Base-by-base conservation (phyloP, 2,329 filamentous ascomycete species). In the Penicillium sp. region DNA sequence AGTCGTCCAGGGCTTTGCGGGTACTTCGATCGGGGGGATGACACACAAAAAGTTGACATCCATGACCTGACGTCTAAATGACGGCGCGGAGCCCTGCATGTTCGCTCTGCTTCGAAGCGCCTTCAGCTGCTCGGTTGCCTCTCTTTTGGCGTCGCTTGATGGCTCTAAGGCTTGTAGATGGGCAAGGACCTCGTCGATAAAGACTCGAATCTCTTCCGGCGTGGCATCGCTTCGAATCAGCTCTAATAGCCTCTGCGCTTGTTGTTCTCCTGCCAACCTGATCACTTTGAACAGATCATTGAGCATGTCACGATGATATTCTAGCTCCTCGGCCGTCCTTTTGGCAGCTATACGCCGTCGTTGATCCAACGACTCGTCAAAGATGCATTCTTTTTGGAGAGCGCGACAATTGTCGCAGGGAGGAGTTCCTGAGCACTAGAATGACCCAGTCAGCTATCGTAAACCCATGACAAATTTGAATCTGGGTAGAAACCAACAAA, bases 1-100 rank as follows among this genome's bases (percentile, higher is more conserved):
- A 12, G 78, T 83, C 0, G 91, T 94, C 92, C 92, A 97, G 8
- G 92, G 71, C 50, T 60, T 56, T 9, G 71, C 71, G 5, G 71
- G 71, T 1, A 74, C 71, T 21, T 63, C 61, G 28, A 66, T 63
- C 7, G 70, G 70, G 26, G 69, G 65, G 42, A 70, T 68, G 33
- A 71, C 67, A 49, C 71, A 74, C 18, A 74, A 63, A 48, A 67
- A 74, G 60, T 73, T 66, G 5, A 74, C 70, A 61, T 74, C 71
- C 71, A 74, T 74, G n/a, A 74, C 71, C 52, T 72, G 69, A 2
- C 69, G 64, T 5, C 70, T 64, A 57, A 72, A 71, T 0, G 67
- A 62, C 3, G 70, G 70, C 3, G 60, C 62, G 1, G 66, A 60
- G 1, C 67, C 68, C 47, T 73, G 68, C 14, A 71, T 59, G 47